Evolutionary conservation across 2,329 filamentous ascomycete species (phyloP).

Genomic region (Plenodomus tracheiphilus): DNA sequence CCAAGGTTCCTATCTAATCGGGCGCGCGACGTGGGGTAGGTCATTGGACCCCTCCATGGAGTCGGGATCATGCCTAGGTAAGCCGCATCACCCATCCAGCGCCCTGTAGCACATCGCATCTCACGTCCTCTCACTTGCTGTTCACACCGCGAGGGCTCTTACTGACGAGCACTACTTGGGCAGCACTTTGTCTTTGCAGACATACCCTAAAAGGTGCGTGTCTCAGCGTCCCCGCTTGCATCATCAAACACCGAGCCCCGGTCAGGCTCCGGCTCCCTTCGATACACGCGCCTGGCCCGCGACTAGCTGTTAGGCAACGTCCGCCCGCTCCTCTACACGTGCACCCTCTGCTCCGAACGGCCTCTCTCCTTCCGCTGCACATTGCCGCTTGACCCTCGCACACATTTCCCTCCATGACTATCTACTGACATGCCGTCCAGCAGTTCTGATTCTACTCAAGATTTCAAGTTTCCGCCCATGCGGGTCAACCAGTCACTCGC

Average conservation of each 20-base stretch:
- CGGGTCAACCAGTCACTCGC: constrained; percentile 36
- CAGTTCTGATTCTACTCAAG: constrained; percentile 29
- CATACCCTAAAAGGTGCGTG: background rate
- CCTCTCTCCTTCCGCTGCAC: constrained; percentile 12
- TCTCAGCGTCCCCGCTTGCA: constrained; percentile 16
- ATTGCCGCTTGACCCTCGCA: constrained; percentile 1
- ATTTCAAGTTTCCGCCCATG: constrained; percentile 38
- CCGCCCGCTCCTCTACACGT: constrained; percentile 16
- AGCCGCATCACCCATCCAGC: background rate
- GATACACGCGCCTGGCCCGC: constrained; percentile 20
- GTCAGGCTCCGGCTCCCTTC: background rate
- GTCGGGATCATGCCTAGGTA: background rate
- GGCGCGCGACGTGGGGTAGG: background rate
- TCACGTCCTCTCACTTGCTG: background rate
- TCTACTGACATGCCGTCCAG: constrained; percentile 37
- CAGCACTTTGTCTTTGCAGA: background rate
- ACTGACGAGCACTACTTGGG: background rate
- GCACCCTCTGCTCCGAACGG: constrained; percentile 8
- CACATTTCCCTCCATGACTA: constrained; percentile 12
- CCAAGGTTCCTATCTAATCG: background rate
- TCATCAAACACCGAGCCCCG: background rate
- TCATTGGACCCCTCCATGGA: background rate
- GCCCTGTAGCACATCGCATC: background rate
- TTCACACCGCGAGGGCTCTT: background rate
- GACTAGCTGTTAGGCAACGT: constrained; percentile 29